Percentiles rank a stretch among this genome's conserved stretches.
These are phyloP conservation scores for Arthrobotrys conoides DNA, from an alignment of 2,329 filamentous ascomycete species.

Conservation along the genomic window DNA sequence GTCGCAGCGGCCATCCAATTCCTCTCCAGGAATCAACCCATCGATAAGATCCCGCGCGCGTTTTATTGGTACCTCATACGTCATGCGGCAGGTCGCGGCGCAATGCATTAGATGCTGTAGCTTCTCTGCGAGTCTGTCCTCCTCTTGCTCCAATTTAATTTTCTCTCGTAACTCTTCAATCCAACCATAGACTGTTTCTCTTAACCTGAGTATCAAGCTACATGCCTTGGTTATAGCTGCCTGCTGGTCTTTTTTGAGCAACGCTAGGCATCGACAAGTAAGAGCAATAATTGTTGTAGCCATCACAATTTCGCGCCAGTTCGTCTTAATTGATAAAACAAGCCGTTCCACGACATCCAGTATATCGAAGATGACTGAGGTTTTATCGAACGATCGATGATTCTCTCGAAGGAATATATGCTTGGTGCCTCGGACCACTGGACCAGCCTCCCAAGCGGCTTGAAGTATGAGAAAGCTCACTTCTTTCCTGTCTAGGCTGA, in stretches of 20 bases:
- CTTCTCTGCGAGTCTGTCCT: constrained; percentile 43
- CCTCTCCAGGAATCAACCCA: constrained; percentile 7
- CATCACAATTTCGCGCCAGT: constrained; percentile 69
- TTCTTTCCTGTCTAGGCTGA: constrained; percentile 72
- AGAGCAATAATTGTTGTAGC: constrained; percentile 61
- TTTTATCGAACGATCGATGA: constrained; percentile 67
- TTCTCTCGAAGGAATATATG: constrained; percentile 64
- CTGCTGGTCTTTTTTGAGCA: constrained; percentile 39
- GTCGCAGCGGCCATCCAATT: constrained; percentile 23
- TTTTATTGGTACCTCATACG: constrained; percentile 63
- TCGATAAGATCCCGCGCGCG: constrained; percentile 37
- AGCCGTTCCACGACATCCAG: constrained; percentile 60
- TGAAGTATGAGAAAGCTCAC: constrained; percentile 71
- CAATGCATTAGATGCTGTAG: constrained; percentile 52
- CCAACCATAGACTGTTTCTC: constrained; percentile 60
- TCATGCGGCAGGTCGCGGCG: constrained; percentile 62
- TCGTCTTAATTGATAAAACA: constrained; percentile 68
- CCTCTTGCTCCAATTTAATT: constrained; percentile 43
- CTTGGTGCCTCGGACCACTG: constrained; percentile 49
- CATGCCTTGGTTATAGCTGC: constrained; percentile 43
- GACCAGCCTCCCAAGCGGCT: constrained; percentile 70
- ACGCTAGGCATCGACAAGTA: constrained; percentile 60
- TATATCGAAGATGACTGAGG: constrained; percentile 64
- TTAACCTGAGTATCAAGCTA: constrained; percentile 51
- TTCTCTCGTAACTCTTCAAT: constrained; percentile 49